Evolutionary conservation across 2,329 filamentous ascomycete species (phyloP).

Genomic region (Ascochyta koolunga): DNA sequence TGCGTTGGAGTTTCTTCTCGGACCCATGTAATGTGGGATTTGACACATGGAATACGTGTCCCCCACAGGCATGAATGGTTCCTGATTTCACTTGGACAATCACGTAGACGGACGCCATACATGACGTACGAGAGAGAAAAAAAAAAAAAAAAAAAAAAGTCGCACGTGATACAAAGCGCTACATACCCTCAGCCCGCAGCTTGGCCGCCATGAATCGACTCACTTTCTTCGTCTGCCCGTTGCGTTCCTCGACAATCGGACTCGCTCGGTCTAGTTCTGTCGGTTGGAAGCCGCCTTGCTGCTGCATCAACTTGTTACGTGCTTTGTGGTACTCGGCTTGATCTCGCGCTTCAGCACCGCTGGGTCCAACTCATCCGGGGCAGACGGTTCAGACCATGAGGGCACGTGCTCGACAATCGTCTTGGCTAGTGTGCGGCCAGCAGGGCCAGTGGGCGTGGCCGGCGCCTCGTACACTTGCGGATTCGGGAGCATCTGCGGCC

Average conservation of each 20-base stretch:
- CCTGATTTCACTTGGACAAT: slow-evolving; percentile 18
- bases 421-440: slow-evolving; percentile 63
- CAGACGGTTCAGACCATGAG: slow-evolving; percentile 42
- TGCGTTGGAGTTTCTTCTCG: slow-evolving; percentile 35
- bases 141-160: too few relatives aligned
- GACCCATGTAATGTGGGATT: slow-evolving; percentile 47
- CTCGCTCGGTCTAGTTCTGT: slow-evolving; percentile 70
- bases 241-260: slow-evolving; percentile 70
- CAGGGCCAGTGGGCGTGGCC: slow-evolving; percentile 48
- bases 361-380: slow-evolving; percentile 65
- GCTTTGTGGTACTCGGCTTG: slow-evolving; percentile 81
- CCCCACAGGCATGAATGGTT: slow-evolving; percentile 48
- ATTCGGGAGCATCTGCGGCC: slow-evolving; percentile 24
- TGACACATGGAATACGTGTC: slow-evolving; percentile 44
- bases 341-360: slow-evolving; percentile 77
- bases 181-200: slow-evolving; percentile 51
- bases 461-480: slow-evolving; percentile 33
- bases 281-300: slow-evolving; percentile 77
- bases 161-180: slow-evolving; percentile 5
- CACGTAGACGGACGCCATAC: too few relatives aligned
- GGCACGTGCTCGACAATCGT: slow-evolving; percentile 60
- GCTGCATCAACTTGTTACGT: slow-evolving; percentile 81
- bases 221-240: slow-evolving; percentile 64
- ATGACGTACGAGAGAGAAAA: too few relatives aligned
- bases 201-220: slow-evolving; percentile 78